These are phyloP conservation scores for Penicillium hordei DNA, from an alignment of 2,329 filamentous ascomycete species.

Conservation along the genomic window DNA sequence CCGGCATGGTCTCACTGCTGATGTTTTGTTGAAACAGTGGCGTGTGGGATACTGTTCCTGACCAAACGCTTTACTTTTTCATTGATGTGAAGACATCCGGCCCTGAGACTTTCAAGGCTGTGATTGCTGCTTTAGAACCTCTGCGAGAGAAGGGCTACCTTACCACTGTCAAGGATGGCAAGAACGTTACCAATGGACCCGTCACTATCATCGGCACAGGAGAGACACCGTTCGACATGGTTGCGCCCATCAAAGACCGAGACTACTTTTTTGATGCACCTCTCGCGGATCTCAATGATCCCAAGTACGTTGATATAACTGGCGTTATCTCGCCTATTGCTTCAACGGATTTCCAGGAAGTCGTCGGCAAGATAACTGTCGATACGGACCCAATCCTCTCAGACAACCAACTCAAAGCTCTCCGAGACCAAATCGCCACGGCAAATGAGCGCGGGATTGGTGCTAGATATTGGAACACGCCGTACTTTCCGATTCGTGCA, in stretches of 20 bases:
- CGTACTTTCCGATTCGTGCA: conserved; percentile 58
- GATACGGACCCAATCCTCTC: conserved; percentile 35
- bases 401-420: conserved; percentile 47
- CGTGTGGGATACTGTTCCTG: conserved; percentile 57
- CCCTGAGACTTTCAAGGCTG: conserved; percentile 55
- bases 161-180: conserved; percentile 51
- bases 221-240: conserved; percentile 52
- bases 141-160: conserved; percentile 56
- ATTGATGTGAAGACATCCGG: conserved; percentile 64
- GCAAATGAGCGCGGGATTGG: conserved; percentile 60
- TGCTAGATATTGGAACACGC: conserved; percentile 64
- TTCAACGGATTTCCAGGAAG: conserved; percentile 50
- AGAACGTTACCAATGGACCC: conserved; percentile 48
- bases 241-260: conserved; percentile 47
- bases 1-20: neutral
- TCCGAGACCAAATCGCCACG: conserved; percentile 53
- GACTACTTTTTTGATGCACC: conserved; percentile 64
- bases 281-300: conserved; percentile 46
- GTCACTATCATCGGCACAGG: conserved; percentile 65
- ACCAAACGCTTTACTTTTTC: conserved; percentile 64
- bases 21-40: conserved; percentile 40
- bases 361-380: conserved; percentile 43
- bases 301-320: conserved; percentile 48
- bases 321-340: conserved; percentile 54
- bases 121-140: conserved; percentile 57